These are phyloP conservation scores for Aspergillus sp. DNA, from an alignment of 2,329 filamentous ascomycete genomes.

Conservation along the genomic window DNA sequence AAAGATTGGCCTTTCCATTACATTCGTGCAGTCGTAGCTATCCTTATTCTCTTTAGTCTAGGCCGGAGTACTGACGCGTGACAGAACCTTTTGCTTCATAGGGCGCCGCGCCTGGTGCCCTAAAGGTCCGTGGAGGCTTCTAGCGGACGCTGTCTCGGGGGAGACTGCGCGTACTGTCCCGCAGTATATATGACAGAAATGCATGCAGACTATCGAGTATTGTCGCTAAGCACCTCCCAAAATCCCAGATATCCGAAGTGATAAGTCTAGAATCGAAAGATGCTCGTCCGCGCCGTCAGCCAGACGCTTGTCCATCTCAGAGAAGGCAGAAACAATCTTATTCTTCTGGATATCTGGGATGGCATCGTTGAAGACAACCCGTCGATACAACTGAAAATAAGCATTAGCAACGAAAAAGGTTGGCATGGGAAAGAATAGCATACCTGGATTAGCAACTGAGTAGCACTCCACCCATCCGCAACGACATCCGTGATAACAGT, in stretches of 20 bases:
- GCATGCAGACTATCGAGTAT: too few relatives aligned
- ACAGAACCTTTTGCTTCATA: too few relatives aligned
- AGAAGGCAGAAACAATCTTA: constrained; percentile 80
- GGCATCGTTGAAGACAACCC: constrained; percentile 72
- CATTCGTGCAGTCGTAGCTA: too few relatives aligned
- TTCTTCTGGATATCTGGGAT: constrained; percentile 83
- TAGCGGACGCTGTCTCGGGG: too few relatives aligned
- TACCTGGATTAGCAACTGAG: constrained; percentile 75
- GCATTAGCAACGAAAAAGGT: constrained; percentile 4
- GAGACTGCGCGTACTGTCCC: too few relatives aligned
- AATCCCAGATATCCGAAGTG: constrained; percentile 70
- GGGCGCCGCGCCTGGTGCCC: too few relatives aligned
- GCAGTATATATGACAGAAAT: too few relatives aligned
- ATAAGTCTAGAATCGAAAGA: constrained; percentile 76
- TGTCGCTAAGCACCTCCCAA: constrained; percentile 35
- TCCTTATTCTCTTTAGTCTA: too few relatives aligned
- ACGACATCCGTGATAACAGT: constrained; percentile 82
- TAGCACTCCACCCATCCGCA: constrained; percentile 93
- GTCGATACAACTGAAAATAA: constrained; percentile 53
- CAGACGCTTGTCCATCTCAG: constrained; percentile 85
- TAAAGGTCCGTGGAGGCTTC: too few relatives aligned
- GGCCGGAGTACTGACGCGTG: too few relatives aligned
- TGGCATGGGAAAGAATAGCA: constrained; percentile 14
- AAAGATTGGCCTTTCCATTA: too few relatives aligned
- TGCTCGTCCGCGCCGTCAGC: constrained; percentile 96